Evolutionary conservation across 176 grass and related monocot species (phyloP), one percentile per base, ranked within the genome.

Genomic region (Triticum dicoccoides): DNA sequence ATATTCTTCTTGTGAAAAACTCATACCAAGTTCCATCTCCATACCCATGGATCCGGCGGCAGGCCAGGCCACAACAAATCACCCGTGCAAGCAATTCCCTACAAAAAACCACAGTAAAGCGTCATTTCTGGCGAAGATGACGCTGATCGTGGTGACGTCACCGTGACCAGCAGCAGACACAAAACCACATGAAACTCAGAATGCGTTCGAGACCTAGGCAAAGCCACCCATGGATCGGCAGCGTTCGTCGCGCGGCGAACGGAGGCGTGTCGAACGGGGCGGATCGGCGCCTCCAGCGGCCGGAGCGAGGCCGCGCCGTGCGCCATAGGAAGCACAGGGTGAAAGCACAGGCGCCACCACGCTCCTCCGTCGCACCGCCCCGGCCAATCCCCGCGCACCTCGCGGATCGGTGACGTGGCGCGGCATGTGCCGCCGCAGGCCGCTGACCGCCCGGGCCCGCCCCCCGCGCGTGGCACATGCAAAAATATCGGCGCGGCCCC

Each of bases 391-490:
- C 13, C 1, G 4, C 37, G 1, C 2, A 17, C 74, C 91, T 61
- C 91, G 86, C 94, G 91, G 94, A 96, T 93, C 94, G 82, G 1
- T 96, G 94, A 93, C 82, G 94, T 95, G 93, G 69, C 52, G 2
- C 2, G 42, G 42, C 42, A 44, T 0, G 0, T 44, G 10, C 9
- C 23, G 5, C 25, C 0, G 0, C 2, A 7, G 3, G 9, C 0
- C 10, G 0, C 86, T 38, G 81, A 54, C n/a, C 0, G 0, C 0
- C 1, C 1, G 82, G 87, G 58, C 71, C 86, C 69, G 1, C 38
- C 5, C 33, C 1, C 20, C 0, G 71, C 21, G 5, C 61, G 71
- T 30, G 86, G 35, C 86, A 62, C 80, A 71, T 82, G 72, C 73
- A 2, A 67, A 86, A 87, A 87, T 74, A 87, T 76, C 86, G 24